These are phyloP conservation scores for Moniliophthora roreri DNA, from an alignment of 1,284 basidiomycete genomes.

Conservation along the genomic window DNA sequence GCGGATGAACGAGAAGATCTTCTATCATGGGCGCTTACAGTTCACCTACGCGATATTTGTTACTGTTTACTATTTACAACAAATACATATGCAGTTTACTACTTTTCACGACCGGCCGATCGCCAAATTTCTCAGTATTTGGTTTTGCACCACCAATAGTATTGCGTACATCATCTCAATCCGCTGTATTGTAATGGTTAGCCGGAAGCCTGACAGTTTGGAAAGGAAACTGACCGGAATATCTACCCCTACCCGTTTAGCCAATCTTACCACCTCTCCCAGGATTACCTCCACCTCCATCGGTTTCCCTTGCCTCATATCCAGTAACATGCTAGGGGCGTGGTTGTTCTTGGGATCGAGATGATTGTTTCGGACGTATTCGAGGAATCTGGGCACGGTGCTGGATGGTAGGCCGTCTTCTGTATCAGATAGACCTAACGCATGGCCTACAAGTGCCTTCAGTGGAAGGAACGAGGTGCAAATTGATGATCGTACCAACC, in stretches of 20 bases:
- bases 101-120: not conserved
- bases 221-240: slow-evolving; percentile 46
- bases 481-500: slow-evolving; percentile 33
- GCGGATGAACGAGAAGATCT: too few species aligned
- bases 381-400: slow-evolving; percentile 38
- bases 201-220: not conserved
- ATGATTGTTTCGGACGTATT: slow-evolving; percentile 32
- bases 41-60: not conserved
- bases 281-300: slow-evolving; percentile 69
- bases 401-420: slow-evolving; percentile 42
- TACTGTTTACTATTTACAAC: not conserved
- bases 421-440: slow-evolving; percentile 48
- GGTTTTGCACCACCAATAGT: slow-evolving; percentile 51
- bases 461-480: not conserved
- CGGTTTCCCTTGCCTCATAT: slow-evolving; percentile 50
- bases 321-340: slow-evolving; percentile 62
- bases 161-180: slow-evolving; percentile 52
- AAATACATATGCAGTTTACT: not conserved
- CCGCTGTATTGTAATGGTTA: slow-evolving; percentile 30
- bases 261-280: slow-evolving; percentile 59
- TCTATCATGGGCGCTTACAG: too few species aligned
- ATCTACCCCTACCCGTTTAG: slow-evolving; percentile 40
- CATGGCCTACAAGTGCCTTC: slow-evolving; percentile 34
- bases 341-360: slow-evolving; percentile 42
- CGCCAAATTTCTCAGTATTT: slow-evolving; percentile 34